These are phyloP conservation scores for Leccinum variicolor DNA, from an alignment of 768 basidiomycete species.

Conservation along the genomic window DNA sequence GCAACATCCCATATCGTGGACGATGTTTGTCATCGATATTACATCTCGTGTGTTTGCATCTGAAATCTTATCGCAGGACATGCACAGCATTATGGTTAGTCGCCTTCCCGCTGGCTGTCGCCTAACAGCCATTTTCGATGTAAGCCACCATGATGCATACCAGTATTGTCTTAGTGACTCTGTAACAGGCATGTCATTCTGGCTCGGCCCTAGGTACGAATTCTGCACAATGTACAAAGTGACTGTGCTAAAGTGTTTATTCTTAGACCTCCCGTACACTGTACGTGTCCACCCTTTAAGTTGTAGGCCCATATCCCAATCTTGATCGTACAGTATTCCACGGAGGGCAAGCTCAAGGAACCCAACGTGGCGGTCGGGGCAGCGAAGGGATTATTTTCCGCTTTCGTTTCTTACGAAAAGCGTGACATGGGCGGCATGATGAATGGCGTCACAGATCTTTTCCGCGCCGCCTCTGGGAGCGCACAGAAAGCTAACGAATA, in stretches of 20 bases:
- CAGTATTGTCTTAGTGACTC: background rate
- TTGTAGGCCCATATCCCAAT: background rate
- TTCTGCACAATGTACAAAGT: background rate
- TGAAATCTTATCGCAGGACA: conserved; percentile 37
- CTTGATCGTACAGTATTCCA: conserved; percentile 64
- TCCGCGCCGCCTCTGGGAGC: conserved; percentile 71
- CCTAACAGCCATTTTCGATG: conserved; percentile 79
- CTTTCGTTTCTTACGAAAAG: conserved; percentile 69
- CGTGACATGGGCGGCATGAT: conserved; percentile 82
- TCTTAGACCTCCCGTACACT: conserved; percentile 63
- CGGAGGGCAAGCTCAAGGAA: conserved; percentile 93
- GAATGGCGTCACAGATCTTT: conserved; percentile 64
- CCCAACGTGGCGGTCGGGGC: conserved; percentile 87
- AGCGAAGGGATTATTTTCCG: conserved; percentile 79
- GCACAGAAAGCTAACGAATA: conserved; percentile 60
- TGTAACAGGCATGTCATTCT: conserved; percentile 77
- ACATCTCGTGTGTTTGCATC: background rate
- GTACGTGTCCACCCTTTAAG: conserved; percentile 33
- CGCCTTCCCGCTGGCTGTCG: conserved; percentile 84
- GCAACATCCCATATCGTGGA: conserved; percentile 78
- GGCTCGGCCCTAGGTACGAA: conserved; percentile 75
- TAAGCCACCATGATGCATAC: conserved; percentile 33
- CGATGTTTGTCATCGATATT: conserved; percentile 55
- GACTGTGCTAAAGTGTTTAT: background rate
- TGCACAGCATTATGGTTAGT: conserved; percentile 80